A percentile compares a stretch with the other conserved stretches of the same genome.
These are phyloP conservation scores for Cyamopsis tetragonoloba DNA, from an alignment of 306 rosid genomes.

Conservation along the genomic window DNA sequence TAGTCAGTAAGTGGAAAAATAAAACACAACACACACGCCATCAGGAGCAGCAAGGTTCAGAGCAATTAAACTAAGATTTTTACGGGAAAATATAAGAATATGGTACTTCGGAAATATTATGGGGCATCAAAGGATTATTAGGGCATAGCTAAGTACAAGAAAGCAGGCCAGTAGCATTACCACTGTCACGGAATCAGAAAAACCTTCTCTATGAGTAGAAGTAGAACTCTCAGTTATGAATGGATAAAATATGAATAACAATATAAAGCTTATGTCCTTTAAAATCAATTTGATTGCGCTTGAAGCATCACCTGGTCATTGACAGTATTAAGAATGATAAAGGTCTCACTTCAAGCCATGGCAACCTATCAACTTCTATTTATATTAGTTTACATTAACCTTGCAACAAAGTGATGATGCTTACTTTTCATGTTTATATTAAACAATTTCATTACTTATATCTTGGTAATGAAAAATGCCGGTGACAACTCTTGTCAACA, in stretches of 20 bases:
- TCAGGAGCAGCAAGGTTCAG: background rate
- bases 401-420: background rate
- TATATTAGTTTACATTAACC: background rate
- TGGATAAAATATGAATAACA: background rate
- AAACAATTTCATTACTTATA: background rate
- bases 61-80: background rate
- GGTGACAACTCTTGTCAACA: too few relatives aligned
- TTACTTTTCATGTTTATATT: background rate
- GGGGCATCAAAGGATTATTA: background rate
- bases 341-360: background rate
- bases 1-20: background rate
- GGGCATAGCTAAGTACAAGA: background rate
- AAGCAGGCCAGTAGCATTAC: background rate
- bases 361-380: background rate
- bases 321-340: background rate
- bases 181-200: background rate
- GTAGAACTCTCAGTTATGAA: background rate
- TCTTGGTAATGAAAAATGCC: background rate
- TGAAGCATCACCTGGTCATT: constrained; percentile 10
- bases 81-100: background rate
- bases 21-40: background rate
- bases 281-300: background rate
- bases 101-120: background rate
- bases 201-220: background rate
- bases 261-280: background rate